These are phyloP conservation scores for Primulina huaijiensis DNA, from an alignment of 257 asterid species.

Conservation along the genomic window DNA sequence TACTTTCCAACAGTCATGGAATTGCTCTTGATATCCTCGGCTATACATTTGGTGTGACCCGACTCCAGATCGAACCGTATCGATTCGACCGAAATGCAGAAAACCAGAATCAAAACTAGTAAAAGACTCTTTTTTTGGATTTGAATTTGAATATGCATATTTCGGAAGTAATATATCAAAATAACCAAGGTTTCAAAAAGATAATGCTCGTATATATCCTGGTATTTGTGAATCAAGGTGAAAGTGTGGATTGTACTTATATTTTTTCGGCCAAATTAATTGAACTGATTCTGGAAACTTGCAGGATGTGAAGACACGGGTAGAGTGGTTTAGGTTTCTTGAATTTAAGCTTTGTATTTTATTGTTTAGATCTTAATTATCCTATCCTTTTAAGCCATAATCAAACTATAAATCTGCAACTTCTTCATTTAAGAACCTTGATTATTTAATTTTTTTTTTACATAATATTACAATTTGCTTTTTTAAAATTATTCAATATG, in stretches of 20 bases:
- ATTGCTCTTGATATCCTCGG: conserved; percentile 85
- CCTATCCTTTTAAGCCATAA: too few species aligned
- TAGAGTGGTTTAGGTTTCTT: too few species aligned
- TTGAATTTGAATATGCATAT: conserved; percentile 37
- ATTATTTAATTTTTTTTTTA: too few species aligned
- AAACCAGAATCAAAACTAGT: conserved; percentile 38
- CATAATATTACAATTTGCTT: too few species aligned
- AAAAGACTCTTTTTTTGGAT: conserved; percentile 29
- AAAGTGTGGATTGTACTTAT: too few species aligned
- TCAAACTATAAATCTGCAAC: too few species aligned
- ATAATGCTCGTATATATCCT: conserved; percentile 3
- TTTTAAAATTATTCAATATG: too few species aligned
- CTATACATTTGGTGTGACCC: conserved; percentile 88
- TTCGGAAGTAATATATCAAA: conserved; percentile 6
- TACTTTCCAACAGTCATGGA: conserved; percentile 95
- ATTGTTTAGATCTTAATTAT: too few species aligned
- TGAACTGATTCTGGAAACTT: too few species aligned
- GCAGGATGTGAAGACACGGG: too few species aligned
- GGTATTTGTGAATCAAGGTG: neutral
- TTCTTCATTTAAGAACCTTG: too few species aligned
- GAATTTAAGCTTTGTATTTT: too few species aligned
- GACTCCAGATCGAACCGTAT: conserved; percentile 83
- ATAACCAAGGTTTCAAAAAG: conserved; percentile 1
- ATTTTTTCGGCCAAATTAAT: neutral
- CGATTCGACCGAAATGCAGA: conserved; percentile 51